phyloP scores from a whole-genome alignment of 805 yeast genomes.

The Schizosaccharomyces cryophilus region DNA sequence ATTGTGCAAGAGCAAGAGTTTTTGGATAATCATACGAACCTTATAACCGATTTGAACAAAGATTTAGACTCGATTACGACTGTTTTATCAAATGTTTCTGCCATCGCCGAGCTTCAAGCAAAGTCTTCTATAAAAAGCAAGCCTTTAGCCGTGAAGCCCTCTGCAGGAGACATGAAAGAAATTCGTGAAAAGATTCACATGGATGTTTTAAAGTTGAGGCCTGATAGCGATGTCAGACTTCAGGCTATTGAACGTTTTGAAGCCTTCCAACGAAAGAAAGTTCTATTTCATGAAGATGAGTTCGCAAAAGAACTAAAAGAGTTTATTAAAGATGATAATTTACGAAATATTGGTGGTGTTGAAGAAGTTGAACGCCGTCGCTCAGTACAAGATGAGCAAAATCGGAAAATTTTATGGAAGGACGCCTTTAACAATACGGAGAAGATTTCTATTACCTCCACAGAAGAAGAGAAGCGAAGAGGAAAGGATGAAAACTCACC shows the following conservation, averaged over 20 bases:
- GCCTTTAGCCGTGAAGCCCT: conserved; percentile 12
- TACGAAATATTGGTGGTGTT: conserved; percentile 70
- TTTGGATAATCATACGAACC: conserved; percentile 68
- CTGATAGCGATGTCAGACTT: conserved; percentile 62
- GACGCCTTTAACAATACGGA: conserved; percentile 5
- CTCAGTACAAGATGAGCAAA: conserved; percentile 41
- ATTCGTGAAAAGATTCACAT: conserved; percentile 42
- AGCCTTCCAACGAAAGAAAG: conserved; percentile 42
- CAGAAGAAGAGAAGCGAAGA: no score
- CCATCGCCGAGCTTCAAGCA: conserved; percentile 26
- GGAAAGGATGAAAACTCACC: no score
- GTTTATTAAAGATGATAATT: conserved; percentile 53
- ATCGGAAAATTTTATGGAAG: conserved; percentile 22
- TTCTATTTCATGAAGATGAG: conserved; percentile 28
- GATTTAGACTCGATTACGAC: conserved; percentile 30
- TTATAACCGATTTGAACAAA: conserved; percentile 51
- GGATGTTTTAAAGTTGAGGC: conserved; percentile 56
- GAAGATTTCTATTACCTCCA: not conserved
- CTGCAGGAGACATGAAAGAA: not conserved
- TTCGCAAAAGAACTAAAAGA: conserved; percentile 69
- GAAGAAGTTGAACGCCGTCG: conserved; percentile 61
- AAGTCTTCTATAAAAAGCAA: conserved; percentile 11
- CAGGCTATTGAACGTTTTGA: conserved; percentile 84
- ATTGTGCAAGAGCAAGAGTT: conserved; percentile 89
- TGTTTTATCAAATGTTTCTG: conserved; percentile 29